Percentiles rank a stretch among this genome's conserved stretches.
These are phyloP conservation scores for Neocatenulostroma microsporum DNA, from an alignment of 2,329 filamentous ascomycete species.

Conservation along the genomic window DNA sequence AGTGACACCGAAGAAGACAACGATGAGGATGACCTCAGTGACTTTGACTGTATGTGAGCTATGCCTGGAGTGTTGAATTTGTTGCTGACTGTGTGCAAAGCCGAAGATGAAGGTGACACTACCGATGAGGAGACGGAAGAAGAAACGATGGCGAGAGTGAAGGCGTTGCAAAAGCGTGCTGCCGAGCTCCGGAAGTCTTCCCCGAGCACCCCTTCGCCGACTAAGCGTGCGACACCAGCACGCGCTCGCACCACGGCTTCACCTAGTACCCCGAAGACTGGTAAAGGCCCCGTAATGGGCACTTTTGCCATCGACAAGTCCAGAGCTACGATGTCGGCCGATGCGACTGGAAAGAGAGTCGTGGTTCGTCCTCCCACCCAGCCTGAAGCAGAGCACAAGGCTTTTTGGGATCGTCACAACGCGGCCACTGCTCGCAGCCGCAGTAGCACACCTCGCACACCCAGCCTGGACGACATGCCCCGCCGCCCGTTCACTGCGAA, in stretches of 20 bases:
- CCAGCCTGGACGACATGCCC: constrained; percentile 16
- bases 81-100: constrained; percentile 13
- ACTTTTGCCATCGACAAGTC: constrained; percentile 23
- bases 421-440: constrained; percentile 22
- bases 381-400: constrained; percentile 18
- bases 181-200: constrained; percentile 11
- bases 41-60: constrained; percentile 25
- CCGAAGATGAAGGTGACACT: constrained; percentile 30
- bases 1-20: constrained; percentile 22
- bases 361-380: constrained; percentile 14
- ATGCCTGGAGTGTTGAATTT: too few relatives aligned
- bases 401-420: constrained; percentile 26
- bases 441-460: constrained; percentile 24
- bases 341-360: constrained; percentile 13
- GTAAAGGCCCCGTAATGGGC: constrained; percentile 17
- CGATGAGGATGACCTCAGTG: constrained; percentile 16
- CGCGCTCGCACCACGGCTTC: background rate
- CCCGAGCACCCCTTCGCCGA: constrained; percentile 16
- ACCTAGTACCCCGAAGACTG: constrained; percentile 8
- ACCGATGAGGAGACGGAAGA: constrained; percentile 29
- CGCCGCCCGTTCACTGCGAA: constrained; percentile 27
- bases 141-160: constrained; percentile 17
- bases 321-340: constrained; percentile 15
- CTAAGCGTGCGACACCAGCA: constrained; percentile 1
- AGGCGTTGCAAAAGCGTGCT: constrained; percentile 16